Conservation (phyloP, 192 early-diverging fungal species). For the Podila minutissima region DNA sequence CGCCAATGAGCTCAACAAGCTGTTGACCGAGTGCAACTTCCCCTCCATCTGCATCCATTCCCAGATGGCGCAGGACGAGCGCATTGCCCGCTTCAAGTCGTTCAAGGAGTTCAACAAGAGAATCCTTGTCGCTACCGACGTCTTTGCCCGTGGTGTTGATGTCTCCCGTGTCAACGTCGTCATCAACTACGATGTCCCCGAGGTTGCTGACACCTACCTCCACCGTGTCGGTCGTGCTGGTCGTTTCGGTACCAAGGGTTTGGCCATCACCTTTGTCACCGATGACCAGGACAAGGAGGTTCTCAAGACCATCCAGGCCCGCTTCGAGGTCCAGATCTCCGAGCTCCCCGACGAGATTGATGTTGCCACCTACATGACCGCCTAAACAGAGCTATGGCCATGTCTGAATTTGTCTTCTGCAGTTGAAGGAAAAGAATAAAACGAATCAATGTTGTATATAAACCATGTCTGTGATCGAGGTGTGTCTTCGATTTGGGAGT, state of each 20-base stretch:
- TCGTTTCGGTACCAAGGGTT: slow-evolving; percentile 99
- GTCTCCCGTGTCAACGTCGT: slow-evolving; percentile 99
- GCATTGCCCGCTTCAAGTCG: slow-evolving; percentile 90
- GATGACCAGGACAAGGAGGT: slow-evolving; percentile 80
- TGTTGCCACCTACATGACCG: slow-evolving; percentile 43
- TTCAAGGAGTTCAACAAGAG: slow-evolving; percentile 97
- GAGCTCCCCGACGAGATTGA: slow-evolving; percentile 91
- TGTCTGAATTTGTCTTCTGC: not conserved
- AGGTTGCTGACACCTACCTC: slow-evolving; percentile 88
- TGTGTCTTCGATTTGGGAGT: too few species aligned
- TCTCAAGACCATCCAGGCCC: slow-evolving; percentile 88
- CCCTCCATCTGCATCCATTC: slow-evolving; percentile 95
- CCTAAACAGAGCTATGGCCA: slow-evolving; percentile 6
- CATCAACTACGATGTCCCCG: slow-evolving; percentile 98
- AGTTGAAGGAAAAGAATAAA: too few species aligned
- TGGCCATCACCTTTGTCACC: slow-evolving; percentile 94
- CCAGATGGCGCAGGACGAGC: slow-evolving; percentile 89
- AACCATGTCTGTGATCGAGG: too few species aligned
- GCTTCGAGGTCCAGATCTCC: slow-evolving; percentile 96
- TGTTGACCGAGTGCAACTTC: slow-evolving; percentile 91
- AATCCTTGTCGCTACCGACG: slow-evolving; percentile 97
- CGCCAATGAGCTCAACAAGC: slow-evolving; percentile 87
- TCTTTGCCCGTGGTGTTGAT: slow-evolving; percentile 98
- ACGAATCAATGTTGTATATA: too few species aligned
- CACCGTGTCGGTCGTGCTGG: slow-evolving; percentile 99